These are phyloP conservation scores for Inonotus hispidus DNA, from an alignment of 1,284 basidiomycete genomes.

Conservation along the genomic window DNA sequence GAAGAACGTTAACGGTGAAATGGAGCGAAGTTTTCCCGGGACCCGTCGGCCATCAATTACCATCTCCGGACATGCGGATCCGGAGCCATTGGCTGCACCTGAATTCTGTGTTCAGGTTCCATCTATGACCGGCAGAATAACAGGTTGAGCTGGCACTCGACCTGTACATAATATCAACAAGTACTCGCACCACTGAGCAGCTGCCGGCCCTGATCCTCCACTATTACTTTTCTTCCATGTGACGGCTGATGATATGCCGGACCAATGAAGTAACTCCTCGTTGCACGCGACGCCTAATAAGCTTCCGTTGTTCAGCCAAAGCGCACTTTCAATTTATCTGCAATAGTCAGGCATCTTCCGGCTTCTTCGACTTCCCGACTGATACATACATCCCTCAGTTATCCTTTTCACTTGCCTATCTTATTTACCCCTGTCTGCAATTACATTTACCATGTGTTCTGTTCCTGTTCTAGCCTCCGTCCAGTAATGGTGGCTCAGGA, in stretches of 20 bases:
- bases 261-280: not conserved
- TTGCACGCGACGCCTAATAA: not conserved
- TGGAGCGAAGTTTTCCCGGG: not conserved
- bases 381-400: not conserved
- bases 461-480: not conserved
- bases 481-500: not conserved
- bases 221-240: not conserved
- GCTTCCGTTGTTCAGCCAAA: not conserved
- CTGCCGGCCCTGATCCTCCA: constrained; percentile 5
- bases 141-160: not conserved
- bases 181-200: too few relatives aligned
- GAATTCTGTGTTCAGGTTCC: not conserved
- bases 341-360: not conserved
- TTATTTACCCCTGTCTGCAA: not conserved
- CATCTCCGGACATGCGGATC: not conserved
- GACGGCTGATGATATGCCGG: not conserved
- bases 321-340: not conserved
- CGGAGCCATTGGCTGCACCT: not conserved
- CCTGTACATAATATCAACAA: too few relatives aligned
- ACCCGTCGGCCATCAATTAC: not conserved
- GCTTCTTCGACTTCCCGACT: not conserved
- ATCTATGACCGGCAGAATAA: not conserved
- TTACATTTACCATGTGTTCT: not conserved
- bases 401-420: not conserved
- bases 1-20: not conserved